Evolutionary conservation across 306 rosid species (phyloP).

Genomic region (Rosa persica): DNA sequence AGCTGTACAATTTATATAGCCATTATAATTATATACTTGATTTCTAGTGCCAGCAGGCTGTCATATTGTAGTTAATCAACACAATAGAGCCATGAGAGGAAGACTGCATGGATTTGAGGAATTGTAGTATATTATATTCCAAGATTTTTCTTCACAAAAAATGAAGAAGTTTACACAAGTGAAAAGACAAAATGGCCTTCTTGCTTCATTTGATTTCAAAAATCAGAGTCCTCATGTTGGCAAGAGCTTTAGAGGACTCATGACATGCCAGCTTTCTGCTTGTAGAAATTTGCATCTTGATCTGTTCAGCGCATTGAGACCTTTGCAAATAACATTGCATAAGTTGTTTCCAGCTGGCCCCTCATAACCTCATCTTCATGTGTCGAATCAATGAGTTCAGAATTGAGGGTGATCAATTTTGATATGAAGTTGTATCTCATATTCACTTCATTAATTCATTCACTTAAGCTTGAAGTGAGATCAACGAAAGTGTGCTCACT

Average conservation of each 20-base stretch:
- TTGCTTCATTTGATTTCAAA: not conserved
- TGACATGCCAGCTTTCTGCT: not conserved
- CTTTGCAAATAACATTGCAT: not conserved
- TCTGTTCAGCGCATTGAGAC: not conserved
- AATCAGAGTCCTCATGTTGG: not conserved
- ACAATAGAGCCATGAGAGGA: not conserved
- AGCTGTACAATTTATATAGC: too few relatives aligned
- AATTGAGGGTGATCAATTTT: not conserved
- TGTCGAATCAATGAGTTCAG: not conserved
- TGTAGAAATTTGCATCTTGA: not conserved
- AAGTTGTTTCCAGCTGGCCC: not conserved
- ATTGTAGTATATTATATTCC: not conserved
- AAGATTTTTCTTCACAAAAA: not conserved
- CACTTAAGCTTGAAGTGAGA: conserved; percentile 24
- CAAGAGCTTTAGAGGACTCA: not conserved
- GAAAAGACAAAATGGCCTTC: not conserved
- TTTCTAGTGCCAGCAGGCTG: too few relatives aligned
- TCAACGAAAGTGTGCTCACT: conserved; percentile 37
- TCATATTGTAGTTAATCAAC: too few relatives aligned
- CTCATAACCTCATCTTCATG: not conserved
- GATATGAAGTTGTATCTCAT: not conserved
- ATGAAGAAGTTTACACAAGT: not conserved
- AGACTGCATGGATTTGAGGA: not conserved
- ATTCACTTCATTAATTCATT: not conserved
- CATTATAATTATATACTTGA: too few relatives aligned